These are phyloP conservation scores for Phytophthora uliginosa DNA, from an alignment of 352 stramenopile genomes.

Conservation along the genomic window DNA sequence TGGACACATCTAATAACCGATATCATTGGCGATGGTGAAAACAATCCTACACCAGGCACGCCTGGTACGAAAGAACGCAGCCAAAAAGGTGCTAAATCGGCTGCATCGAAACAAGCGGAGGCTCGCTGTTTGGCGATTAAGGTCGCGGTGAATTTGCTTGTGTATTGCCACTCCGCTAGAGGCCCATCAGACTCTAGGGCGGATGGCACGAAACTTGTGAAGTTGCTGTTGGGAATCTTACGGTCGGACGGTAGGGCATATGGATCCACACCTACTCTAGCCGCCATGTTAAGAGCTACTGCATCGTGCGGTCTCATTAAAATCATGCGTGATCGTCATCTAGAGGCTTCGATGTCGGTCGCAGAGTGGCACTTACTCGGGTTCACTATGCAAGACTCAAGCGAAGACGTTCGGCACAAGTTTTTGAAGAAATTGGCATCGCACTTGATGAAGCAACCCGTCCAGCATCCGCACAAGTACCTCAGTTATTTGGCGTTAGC, in stretches of 20 bases:
- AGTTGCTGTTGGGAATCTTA: slow-evolving; percentile 71
- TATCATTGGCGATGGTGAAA: slow-evolving; percentile 33
- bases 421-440: slow-evolving; percentile 85
- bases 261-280: slow-evolving; percentile 44
- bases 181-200: slow-evolving; percentile 21
- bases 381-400: slow-evolving; percentile 80
- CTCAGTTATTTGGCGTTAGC: slow-evolving; percentile 79
- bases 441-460: slow-evolving; percentile 72
- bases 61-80: slow-evolving; percentile 29
- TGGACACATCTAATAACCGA: slow-evolving; percentile 63
- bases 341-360: slow-evolving; percentile 64
- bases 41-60: slow-evolving; percentile 7
- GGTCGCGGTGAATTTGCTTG: slow-evolving; percentile 66
- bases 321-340: slow-evolving; percentile 58
- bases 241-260: slow-evolving; percentile 66
- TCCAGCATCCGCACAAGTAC: slow-evolving; percentile 84
- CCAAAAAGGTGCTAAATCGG: slow-evolving; percentile 25
- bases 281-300: slow-evolving; percentile 56
- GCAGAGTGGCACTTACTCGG: slow-evolving; percentile 85
- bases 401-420: slow-evolving; percentile 70
- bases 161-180: slow-evolving; percentile 44
- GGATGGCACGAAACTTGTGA: slow-evolving; percentile 49
- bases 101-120: slow-evolving; percentile 44
- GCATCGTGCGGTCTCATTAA: slow-evolving; percentile 74
- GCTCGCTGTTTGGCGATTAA: slow-evolving; percentile 71